Percentiles rank a stretch among this genome's conserved stretches.
These are phyloP conservation scores for Emiliania huxleyi DNA, from an alignment of 78 protist genomes.

Conservation along the genomic window DNA sequence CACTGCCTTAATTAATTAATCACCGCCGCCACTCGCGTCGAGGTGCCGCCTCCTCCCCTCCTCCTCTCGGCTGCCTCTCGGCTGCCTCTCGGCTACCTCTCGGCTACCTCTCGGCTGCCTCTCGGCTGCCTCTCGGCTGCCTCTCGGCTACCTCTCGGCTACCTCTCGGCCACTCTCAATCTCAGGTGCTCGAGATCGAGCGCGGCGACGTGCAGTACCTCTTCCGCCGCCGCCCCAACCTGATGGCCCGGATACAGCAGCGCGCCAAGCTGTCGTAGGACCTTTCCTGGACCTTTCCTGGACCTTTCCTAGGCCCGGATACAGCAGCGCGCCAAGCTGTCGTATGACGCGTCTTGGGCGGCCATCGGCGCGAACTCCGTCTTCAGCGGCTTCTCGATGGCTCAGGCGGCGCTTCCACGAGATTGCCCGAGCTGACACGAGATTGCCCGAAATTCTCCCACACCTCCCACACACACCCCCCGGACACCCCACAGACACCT, in stretches of 20 bases:
- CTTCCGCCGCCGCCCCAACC: neutral
- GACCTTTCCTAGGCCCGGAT: neutral
- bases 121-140: too few relatives aligned
- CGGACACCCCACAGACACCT: neutral
- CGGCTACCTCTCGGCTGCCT: too few relatives aligned
- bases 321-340: neutral
- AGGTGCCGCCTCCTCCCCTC: too few relatives aligned
- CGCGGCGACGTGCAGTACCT: neutral
- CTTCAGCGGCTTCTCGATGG: neutral
- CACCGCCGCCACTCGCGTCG: too few relatives aligned
- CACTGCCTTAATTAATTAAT: too few relatives aligned
- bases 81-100: too few relatives aligned
- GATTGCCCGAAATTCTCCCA: neutral
- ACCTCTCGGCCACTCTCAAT: too few relatives aligned
- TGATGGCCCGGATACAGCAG: too few relatives aligned
- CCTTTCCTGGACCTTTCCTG: neutral
- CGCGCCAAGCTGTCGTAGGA: neutral
- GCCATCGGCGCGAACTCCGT: slow-evolving; percentile 8
- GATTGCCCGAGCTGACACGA: neutral
- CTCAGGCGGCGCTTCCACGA: neutral
- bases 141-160: too few relatives aligned
- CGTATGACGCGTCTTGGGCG: neutral
- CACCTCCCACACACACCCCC: neutral
- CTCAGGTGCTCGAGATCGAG: neutral
- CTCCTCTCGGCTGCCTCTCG: too few relatives aligned